phyloP scores from a whole-genome alignment of 164 flowering plant genomes.

The Magnolia sinica region DNA sequence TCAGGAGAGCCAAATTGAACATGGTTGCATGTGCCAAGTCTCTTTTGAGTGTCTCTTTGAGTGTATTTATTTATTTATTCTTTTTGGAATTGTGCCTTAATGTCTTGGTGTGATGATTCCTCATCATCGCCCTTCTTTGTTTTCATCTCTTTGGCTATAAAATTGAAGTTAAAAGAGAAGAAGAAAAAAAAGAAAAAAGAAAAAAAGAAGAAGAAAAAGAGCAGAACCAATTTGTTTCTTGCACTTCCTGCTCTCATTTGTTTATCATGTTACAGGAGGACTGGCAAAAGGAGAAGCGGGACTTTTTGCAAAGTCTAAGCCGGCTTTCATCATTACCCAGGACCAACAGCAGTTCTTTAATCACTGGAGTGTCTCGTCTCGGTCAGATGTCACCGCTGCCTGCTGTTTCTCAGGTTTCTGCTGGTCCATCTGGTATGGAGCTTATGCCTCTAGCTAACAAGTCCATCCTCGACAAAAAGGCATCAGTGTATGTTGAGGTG shows the following conservation, averaged over 20 bases:
- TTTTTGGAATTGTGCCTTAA: too few relatives aligned
- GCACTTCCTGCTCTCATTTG: background rate
- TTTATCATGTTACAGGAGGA: conserved; percentile 61
- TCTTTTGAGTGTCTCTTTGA: too few relatives aligned
- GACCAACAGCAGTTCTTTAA: conserved; percentile 45
- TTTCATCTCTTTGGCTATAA: too few relatives aligned
- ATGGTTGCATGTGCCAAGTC: too few relatives aligned
- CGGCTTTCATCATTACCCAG: conserved; percentile 77
- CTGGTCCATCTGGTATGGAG: conserved; percentile 50
- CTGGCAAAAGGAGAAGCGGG: conserved; percentile 92
- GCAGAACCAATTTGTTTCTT: background rate
- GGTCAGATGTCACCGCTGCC: conserved; percentile 41
- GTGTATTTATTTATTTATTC: too few relatives aligned
- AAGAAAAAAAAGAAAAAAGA: too few relatives aligned
- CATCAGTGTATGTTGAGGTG: conserved; percentile 67
- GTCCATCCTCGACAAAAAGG: conserved; percentile 70
- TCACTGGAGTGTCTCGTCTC: conserved; percentile 29
- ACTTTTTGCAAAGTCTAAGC: conserved; percentile 86
- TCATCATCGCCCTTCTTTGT: too few relatives aligned
- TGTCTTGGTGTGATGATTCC: too few relatives aligned
- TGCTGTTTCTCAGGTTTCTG: conserved; percentile 51
- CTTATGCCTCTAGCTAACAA: conserved; percentile 45
- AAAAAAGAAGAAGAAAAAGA: background rate
- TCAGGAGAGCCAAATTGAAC: too few relatives aligned
- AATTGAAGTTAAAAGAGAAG: too few relatives aligned